Evolutionary conservation across 768 basidiomycete species (phyloP).

Genomic region (Leccinum disarticulatum): DNA sequence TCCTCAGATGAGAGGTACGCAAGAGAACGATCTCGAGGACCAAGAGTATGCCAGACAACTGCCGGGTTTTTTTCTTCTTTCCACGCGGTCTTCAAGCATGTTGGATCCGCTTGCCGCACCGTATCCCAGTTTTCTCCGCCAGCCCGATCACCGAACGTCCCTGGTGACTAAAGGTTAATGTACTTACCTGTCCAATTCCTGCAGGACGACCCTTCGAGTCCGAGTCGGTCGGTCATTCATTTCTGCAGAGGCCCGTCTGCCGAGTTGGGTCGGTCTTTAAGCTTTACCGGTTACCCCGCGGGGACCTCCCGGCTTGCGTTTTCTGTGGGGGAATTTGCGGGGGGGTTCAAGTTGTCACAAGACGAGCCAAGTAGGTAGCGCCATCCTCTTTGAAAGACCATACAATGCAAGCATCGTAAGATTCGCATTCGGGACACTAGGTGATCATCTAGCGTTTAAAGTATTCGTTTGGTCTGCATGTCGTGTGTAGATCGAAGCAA

Average conservation of each 20-base stretch:
- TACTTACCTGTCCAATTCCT: background rate
- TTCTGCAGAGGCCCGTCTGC: background rate
- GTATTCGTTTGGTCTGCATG: constrained; percentile 8
- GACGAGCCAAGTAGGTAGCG: background rate
- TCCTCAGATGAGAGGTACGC: background rate
- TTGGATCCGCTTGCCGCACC: background rate
- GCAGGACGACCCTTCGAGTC: background rate
- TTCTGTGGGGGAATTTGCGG: background rate
- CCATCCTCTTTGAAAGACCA: background rate
- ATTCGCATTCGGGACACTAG: background rate
- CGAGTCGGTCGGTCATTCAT: background rate
- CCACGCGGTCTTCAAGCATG: background rate
- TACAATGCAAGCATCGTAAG: background rate
- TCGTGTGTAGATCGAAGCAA: constrained; percentile 25
- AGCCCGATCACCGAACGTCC: background rate
- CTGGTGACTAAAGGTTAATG: background rate
- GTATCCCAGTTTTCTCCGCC: background rate
- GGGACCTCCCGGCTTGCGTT: background rate
- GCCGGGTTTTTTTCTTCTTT: background rate
- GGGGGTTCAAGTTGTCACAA: background rate
- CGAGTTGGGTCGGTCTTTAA: background rate
- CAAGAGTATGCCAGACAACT: background rate
- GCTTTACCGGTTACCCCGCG: background rate
- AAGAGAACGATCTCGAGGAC: background rate
- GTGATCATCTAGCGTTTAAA: constrained; percentile 6